Base-by-base conservation (phyloP, 2,329 filamentous ascomycete genomes). In the Xylaria sp. region DNA sequence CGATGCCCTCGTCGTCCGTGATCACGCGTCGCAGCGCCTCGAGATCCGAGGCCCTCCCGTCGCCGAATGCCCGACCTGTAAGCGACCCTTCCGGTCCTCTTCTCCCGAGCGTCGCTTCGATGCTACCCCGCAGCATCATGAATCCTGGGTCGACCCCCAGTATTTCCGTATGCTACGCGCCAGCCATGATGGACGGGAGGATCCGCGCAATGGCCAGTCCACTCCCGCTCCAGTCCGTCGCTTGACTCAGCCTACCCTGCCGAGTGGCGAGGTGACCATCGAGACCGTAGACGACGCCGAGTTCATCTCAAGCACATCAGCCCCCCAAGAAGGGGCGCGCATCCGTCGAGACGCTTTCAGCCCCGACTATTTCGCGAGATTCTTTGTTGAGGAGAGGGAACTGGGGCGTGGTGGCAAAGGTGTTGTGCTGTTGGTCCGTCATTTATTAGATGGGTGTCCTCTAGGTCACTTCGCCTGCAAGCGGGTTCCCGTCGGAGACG, bases 391-490 rank as follows among this genome's bases (percentile, higher is more conserved):
- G 71, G 92, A 98, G 76, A 83, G 85, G 4, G 89, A 94, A 71
- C 82, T 99, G 0, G 95, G 95, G 0, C 86, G 90, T 71, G 95
- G 96, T 21, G 95, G 96, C 3, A 97, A 97, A 73, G 95, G 95
- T 0, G 93, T 99, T 3, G 95, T 99, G 1, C 78, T 99, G 47
- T 83, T 98, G n/a, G 95, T 99, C 9, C 88, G 91, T 62, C 95
- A 99, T 77, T 85, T 96, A 67, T 87, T 99, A 60, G 95, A 98
- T 74, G 90, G 92, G 21, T 94, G 96, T 44, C 85, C 88, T 31
- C 82, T 99, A 1, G 95, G 95, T 1, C 86, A 95, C 66, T 99
- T 96, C 76, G 95, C 95, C 11, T 99, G 95, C 81, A 99, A 99
- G 77, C 87, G 96, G 46, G 93, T 99, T 0, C 96, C 95, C 0